Evolutionary conservation across 1,139 yeast species (phyloP), one percentile per base, ranked within the genome.

Genomic region (Pichia sp.): DNA sequence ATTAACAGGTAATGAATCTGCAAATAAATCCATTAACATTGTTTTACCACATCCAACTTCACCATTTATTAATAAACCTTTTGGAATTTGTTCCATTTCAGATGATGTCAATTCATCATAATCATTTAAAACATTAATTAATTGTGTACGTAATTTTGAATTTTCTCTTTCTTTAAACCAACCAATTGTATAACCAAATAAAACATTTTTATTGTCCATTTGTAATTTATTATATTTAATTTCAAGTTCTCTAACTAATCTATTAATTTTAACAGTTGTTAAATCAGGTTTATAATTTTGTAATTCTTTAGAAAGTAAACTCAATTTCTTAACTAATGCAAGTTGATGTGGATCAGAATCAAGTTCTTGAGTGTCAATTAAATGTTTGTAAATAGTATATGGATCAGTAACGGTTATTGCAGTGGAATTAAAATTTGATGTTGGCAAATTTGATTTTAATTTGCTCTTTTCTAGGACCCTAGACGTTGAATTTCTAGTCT

Each of bases 21-120:
- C 87, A 65, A 82, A 82, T 24, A 82, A 73, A 54, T 82, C 89
- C 78, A 82, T 76, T 41, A 82, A 60, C 82, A 82, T 77, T 2
- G 87, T 78, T 56, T 82, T 82, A 3, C 90, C 90, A 56, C 85
- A 79, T 0, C 89, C 89, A 3, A 82, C 89, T 51, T 80, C 87
- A 2, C 90, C 90, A 57, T 82, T 80, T 6, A 82, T 62, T 40
- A 82, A 57, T 4, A 82, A 62, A 0, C 90, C 89, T 48, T 75
- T 81, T 0, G 89, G 89, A 0, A 50, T 36, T 10, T 83, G 68
- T 2, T 73, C 66, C 50, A 78, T 70, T 46, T 74, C 70, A 16
- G 20, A 24, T 6, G 37, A 31, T n/a, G 63, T 57, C 37, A 81
- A 59, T 52, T 80, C 85, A 48, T 82, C 87, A 54, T 80, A 86